Evolutionary conservation across 345 rosid genomes (phyloP).

Genomic region (Iberis pinnata): DNA sequence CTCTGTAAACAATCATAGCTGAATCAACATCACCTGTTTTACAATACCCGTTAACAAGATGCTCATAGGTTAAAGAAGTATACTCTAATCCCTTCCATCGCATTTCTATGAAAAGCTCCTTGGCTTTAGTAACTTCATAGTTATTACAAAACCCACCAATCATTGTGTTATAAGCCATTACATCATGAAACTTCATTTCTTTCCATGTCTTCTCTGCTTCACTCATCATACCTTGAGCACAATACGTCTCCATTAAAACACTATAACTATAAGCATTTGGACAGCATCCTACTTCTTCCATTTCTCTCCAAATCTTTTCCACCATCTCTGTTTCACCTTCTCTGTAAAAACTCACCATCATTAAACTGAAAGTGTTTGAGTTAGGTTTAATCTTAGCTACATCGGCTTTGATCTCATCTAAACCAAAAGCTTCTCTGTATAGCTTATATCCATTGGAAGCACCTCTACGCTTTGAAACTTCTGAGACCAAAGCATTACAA

Average conservation of each 20-base stretch:
- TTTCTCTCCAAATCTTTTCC: slow-evolving; percentile 58
- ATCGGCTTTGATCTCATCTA: slow-evolving; percentile 27
- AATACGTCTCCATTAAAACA: slow-evolving; percentile 47
- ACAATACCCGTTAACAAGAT: slow-evolving; percentile 61
- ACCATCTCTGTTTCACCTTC: slow-evolving; percentile 55
- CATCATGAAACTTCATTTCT: slow-evolving; percentile 55
- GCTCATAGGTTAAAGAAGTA: slow-evolving; percentile 46
- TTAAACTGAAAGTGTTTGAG: slow-evolving; percentile 53
- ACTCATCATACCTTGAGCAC: slow-evolving; percentile 45
- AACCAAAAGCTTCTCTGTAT: slow-evolving; percentile 55
- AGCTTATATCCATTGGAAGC: slow-evolving; percentile 43
- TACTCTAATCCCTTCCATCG: slow-evolving; percentile 40
- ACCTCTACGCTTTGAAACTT: slow-evolving; percentile 40
- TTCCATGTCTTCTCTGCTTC: slow-evolving; percentile 62
- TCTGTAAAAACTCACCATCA: slow-evolving; percentile 56
- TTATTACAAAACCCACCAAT: slow-evolving; percentile 55
- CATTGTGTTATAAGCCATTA: slow-evolving; percentile 55
- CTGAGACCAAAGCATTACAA: slow-evolving; percentile 49
- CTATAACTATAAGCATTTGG: slow-evolving; percentile 46
- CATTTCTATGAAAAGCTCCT: slow-evolving; percentile 53
- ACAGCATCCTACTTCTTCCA: slow-evolving; percentile 39
- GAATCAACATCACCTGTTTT: slow-evolving; percentile 45
- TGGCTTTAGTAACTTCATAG: slow-evolving; percentile 50
- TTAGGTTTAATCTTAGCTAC: slow-evolving; percentile 37
- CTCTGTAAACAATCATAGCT: slow-evolving; percentile 47